Evolutionary conservation across 2,329 filamentous ascomycete genomes (phyloP), one percentile per base, ranked within the genome.

Genomic region (Colletotrichum melonis): DNA sequence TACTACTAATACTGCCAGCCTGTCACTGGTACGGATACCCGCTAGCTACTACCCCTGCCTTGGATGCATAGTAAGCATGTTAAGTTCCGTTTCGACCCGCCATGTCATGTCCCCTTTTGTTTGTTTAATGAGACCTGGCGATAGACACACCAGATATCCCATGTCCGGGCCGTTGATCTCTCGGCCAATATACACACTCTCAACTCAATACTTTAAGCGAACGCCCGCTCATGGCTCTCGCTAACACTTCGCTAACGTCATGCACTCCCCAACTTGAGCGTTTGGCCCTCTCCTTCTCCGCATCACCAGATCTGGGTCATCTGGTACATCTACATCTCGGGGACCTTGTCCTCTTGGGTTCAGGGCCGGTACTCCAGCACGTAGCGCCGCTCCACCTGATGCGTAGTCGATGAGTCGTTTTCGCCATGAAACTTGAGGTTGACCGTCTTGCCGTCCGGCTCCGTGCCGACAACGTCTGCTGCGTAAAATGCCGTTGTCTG

Each of bases 401-500:
- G 93, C 80, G 94, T 89, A 75, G 91, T 94, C 77, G 91, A 92
- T 75, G 86, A 89, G 78, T 92, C 92, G 79, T 94, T 93, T 77
- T 95, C 93, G 16, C 93, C 93, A 79, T 96, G 94, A 77, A 96
- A 96, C 75, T 94, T 91, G 75, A 96, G 85, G 69, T 89, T 89
- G 55, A 92, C 90, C 73, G 63, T 75, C 67, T 87, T 88, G 54
- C 86, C 79, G 74, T 86, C 80, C 52, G 84, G 84, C 69, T 92
- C 86, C 86, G 90, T 92, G 46, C 92, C 92, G 83, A 94, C 93
- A 9, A 96, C 94, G 77, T 95, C 93, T 1, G 94, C 94, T 80
- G 93, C 92, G 81, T 97, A 97, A 78, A 97, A 96, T 0, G 93
- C 95, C 1, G 94, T 95, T 1, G 94, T 96, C 77, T 95, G 92